A percentile compares a stretch with the other conserved stretches of the same genome.
These are phyloP conservation scores for Kodamaea ohmeri DNA, from an alignment of 1,139 yeast genomes.

Conservation along the genomic window DNA sequence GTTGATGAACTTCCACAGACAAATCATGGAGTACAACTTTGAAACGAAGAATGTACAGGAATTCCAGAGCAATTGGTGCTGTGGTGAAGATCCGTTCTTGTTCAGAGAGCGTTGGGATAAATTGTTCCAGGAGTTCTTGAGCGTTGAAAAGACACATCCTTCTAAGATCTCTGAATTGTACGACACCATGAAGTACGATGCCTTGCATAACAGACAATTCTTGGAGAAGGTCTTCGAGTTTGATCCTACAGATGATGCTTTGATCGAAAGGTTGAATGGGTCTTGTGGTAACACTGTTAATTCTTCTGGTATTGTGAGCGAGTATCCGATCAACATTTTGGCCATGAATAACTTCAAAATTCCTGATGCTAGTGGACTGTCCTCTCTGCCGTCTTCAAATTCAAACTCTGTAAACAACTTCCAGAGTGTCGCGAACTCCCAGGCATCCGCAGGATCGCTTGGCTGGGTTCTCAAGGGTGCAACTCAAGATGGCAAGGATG, in stretches of 20 bases:
- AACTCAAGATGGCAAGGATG: constrained; percentile 21
- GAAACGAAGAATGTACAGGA: constrained; percentile 59
- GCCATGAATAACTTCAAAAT: constrained; percentile 75
- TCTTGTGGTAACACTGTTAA: constrained; percentile 54
- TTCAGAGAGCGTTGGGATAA: constrained; percentile 98
- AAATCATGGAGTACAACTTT: constrained; percentile 81
- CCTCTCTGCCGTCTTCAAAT: constrained; percentile 8
- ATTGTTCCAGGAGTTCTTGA: constrained; percentile 84
- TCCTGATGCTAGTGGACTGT: constrained; percentile 24
- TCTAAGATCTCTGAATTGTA: constrained; percentile 93
- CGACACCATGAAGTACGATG: constrained; percentile 98
- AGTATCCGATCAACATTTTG: constrained; percentile 75
- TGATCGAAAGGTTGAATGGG: constrained; percentile 34
- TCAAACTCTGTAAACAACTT: constrained; percentile 30
- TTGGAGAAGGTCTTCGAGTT: constrained; percentile 79
- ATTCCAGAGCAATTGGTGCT: constrained; percentile 89
- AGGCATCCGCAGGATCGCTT: constrained; percentile 61
- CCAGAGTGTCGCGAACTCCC: constrained; percentile 25
- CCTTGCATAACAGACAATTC: constrained; percentile 89
- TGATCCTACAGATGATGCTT: constrained; percentile 52
- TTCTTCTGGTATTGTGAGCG: constrained; percentile 64
- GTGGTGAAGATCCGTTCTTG: constrained; percentile 88
- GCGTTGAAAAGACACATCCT: constrained; percentile 96
- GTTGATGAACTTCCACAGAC: constrained; percentile 88
- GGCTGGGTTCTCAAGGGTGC: constrained; percentile 70